Conservation (phyloP, 2,329 filamentous ascomycete genomes). For the Corinectria fuckeliana region DNA sequence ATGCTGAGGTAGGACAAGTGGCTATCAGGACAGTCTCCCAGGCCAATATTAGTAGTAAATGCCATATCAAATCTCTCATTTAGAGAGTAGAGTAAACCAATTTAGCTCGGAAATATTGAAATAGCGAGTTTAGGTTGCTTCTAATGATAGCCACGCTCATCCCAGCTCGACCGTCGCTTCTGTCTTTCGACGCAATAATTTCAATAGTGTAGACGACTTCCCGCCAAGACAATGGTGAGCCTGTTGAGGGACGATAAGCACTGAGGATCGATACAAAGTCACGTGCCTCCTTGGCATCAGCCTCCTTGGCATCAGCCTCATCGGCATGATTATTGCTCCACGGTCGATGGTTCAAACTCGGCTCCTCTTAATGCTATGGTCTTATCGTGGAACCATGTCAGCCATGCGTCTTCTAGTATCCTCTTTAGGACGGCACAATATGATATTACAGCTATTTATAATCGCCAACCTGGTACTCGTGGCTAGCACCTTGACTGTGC, state of each 20-base stretch:
- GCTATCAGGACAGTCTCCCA: too few species aligned
- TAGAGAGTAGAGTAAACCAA: too few species aligned
- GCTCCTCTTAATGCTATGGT: background rate
- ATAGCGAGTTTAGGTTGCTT: too few species aligned
- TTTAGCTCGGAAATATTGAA: too few species aligned
- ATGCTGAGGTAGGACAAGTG: too few species aligned
- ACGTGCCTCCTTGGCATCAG: too few species aligned
- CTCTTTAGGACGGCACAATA: background rate
- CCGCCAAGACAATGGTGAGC: background rate
- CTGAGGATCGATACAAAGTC: background rate
- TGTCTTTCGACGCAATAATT: too few species aligned
- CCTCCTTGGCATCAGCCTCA: background rate
- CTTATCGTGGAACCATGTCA: background rate
- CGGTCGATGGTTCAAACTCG: background rate
- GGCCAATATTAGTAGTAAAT: too few species aligned
- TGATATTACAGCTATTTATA: background rate
- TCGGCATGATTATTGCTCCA: background rate
- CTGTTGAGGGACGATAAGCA: too few species aligned
- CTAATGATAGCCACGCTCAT: too few species aligned
- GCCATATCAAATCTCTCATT: too few species aligned
- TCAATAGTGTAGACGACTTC: background rate
- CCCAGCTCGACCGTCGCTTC: too few species aligned
- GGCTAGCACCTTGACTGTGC: background rate
- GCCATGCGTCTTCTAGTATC: background rate
- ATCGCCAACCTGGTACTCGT: background rate